These are phyloP conservation scores for Mollisiaceae sp. DNA, from an alignment of 2,329 filamentous ascomycete species.

Conservation along the genomic window DNA sequence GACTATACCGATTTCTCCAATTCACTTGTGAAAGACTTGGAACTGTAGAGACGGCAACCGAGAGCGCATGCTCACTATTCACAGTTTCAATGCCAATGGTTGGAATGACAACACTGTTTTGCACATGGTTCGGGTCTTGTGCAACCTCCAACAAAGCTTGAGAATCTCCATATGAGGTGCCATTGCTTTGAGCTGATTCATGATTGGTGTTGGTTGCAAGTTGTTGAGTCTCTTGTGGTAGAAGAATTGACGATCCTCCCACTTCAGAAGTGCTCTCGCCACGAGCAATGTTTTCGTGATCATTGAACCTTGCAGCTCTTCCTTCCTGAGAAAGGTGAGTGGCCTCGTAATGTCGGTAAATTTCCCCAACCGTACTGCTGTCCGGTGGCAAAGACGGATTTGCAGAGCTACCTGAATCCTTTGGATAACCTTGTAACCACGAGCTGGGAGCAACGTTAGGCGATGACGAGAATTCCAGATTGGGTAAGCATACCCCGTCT, in stretches of 20 bases:
- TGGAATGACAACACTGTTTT: background rate
- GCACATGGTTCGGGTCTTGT: background rate
- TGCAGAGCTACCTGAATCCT: constrained; percentile 13
- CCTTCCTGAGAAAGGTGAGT: background rate
- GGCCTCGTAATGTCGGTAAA: constrained; percentile 35
- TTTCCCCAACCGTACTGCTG: constrained; percentile 40
- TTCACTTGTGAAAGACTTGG: constrained; percentile 22
- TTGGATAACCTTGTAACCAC: constrained; percentile 16
- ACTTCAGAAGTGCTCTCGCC: background rate
- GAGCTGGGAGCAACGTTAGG: background rate
- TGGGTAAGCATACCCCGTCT: background rate
- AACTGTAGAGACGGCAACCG: constrained; percentile 19
- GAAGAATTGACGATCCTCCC: background rate
- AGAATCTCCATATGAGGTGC: background rate
- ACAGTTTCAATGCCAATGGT: constrained; percentile 1
- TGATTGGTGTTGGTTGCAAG: background rate
- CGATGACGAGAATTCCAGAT: background rate
- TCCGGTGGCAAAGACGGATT: constrained; percentile 26
- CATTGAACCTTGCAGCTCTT: background rate
- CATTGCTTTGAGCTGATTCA: background rate
- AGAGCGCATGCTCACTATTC: constrained; percentile 11
- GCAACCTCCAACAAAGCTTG: background rate
- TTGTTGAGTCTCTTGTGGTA: background rate
- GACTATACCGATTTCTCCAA: constrained; percentile 16
- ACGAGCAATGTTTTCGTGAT: background rate